A percentile compares a stretch with the other conserved stretches of the same genome.
Evolutionary conservation across 2,329 filamentous ascomycete species (phyloP).

Genomic region (Mycosphaerella sp.): DNA sequence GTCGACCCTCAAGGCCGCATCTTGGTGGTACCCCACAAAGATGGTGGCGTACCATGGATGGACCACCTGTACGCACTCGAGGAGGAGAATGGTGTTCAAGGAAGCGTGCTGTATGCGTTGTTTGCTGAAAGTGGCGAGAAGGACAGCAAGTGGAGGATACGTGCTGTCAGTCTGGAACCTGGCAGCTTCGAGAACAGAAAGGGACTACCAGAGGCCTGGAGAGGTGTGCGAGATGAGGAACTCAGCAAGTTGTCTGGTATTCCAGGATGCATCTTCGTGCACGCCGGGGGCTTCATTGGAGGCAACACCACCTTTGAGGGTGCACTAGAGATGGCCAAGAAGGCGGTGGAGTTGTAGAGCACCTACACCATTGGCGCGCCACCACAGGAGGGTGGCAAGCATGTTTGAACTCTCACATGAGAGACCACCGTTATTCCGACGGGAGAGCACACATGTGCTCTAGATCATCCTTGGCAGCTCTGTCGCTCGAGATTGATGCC

Average conservation of each 20-base stretch:
- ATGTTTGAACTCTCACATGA: no score
- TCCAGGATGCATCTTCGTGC: constrained; percentile 79
- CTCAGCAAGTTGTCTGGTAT: constrained; percentile 67
- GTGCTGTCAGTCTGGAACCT: constrained; percentile 77
- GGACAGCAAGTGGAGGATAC: constrained; percentile 84
- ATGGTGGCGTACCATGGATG: constrained; percentile 85
- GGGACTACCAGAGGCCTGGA: constrained; percentile 84
- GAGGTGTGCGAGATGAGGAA: constrained; percentile 80
- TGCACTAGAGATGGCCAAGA: constrained; percentile 75
- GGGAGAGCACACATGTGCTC: no score
- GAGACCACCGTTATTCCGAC: no score
- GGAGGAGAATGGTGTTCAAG: constrained; percentile 45
- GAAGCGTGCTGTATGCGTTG: constrained; percentile 72
- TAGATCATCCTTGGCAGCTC: no score
- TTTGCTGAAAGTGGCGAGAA: constrained; percentile 77
- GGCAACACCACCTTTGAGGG: constrained; percentile 90
- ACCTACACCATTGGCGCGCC: background rate
- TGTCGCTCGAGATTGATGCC: no score
- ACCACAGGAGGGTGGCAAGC: no score
- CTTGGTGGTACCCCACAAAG: constrained; percentile 58
- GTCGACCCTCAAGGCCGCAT: constrained; percentile 71
- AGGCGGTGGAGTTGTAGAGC: constrained; percentile 52
- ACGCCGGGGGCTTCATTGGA: constrained; percentile 92
- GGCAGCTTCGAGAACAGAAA: constrained; percentile 90
- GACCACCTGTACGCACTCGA: constrained; percentile 92